Percentiles rank a stretch among this genome's conserved stretches.
Conservation (phyloP, 768 basidiomycete species). For the Lentinus brumalis region DNA sequence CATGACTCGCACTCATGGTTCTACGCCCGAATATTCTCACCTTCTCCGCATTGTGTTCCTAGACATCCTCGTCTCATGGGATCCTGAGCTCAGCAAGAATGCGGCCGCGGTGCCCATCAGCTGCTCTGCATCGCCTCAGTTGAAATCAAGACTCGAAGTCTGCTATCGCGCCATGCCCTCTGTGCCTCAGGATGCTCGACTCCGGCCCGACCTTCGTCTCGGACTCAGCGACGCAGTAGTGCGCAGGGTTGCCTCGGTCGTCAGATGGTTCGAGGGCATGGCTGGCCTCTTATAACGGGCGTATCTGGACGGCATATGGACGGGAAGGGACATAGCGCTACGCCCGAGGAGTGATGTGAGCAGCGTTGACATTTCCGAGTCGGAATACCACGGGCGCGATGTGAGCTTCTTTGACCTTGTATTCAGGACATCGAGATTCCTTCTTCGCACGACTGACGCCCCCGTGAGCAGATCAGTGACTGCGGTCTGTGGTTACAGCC, state of each 20-base stretch:
- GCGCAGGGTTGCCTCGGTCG: constrained; percentile 64
- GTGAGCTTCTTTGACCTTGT: neutral
- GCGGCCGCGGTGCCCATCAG: constrained; percentile 39
- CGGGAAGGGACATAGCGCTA: no score
- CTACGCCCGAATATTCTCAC: neutral
- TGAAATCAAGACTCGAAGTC: constrained; percentile 61
- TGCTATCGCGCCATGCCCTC: constrained; percentile 82
- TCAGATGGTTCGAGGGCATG: constrained; percentile 73
- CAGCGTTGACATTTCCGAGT: neutral
- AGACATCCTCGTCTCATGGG: constrained; percentile 58
- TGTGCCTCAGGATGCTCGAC: constrained; percentile 53
- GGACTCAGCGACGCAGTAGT: constrained; percentile 71
- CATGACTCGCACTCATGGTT: neutral
- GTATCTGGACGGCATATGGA: no score
- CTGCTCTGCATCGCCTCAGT: constrained; percentile 69
- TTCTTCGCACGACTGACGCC: neutral
- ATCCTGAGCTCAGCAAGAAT: constrained; percentile 28
- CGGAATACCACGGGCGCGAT: neutral
- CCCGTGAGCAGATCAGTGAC: neutral
- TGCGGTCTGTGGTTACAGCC: neutral
- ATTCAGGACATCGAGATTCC: neutral
- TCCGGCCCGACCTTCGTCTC: constrained; percentile 74
- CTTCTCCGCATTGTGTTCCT: neutral
- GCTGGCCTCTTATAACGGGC: constrained; percentile 49
- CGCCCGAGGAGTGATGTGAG: no score